phyloP scores from a whole-genome alignment of 345 rosid genomes.

The Citrus australasica region DNA sequence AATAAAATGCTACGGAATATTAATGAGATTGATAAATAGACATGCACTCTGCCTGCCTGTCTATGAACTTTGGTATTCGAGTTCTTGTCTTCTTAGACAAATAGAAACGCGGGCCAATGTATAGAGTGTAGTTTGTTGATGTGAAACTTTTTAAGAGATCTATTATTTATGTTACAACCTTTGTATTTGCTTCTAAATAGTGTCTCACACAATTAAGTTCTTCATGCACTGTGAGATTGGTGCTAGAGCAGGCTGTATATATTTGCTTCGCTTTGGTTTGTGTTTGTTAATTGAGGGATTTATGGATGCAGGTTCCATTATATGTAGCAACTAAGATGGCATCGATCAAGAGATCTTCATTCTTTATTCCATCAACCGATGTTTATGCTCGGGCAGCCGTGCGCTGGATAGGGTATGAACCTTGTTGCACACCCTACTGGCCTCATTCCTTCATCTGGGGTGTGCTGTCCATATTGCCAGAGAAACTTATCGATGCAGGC shows the following conservation, averaged over 20 bases:
- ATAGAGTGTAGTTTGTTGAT: not conserved
- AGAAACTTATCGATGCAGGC: constrained; percentile 47
- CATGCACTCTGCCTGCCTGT: not conserved
- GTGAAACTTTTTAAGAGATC: not conserved
- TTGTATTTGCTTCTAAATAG: not conserved
- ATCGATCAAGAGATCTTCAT: constrained; percentile 63
- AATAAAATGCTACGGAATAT: not conserved
- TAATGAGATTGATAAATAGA: constrained; percentile 1
- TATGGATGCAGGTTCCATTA: constrained; percentile 57
- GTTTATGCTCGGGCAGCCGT: constrained; percentile 63
- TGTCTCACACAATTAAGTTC: not conserved
- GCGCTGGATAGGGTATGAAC: constrained; percentile 64
- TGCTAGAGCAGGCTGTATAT: not conserved
- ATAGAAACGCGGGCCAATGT: not conserved
- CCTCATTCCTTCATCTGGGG: constrained; percentile 70
- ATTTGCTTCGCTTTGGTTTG: not conserved
- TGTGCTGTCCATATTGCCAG: constrained; percentile 44
- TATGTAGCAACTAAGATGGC: constrained; percentile 92
- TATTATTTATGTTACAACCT: not conserved
- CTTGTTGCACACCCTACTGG: constrained; percentile 82
- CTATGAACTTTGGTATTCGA: not conserved
- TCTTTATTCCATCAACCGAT: constrained; percentile 67
- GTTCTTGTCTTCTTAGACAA: not conserved
- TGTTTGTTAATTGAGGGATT: not conserved
- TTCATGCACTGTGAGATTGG: not conserved